Conservation (phyloP, 2,329 filamentous ascomycete genomes). For the Botrytis deweyae region DNA sequence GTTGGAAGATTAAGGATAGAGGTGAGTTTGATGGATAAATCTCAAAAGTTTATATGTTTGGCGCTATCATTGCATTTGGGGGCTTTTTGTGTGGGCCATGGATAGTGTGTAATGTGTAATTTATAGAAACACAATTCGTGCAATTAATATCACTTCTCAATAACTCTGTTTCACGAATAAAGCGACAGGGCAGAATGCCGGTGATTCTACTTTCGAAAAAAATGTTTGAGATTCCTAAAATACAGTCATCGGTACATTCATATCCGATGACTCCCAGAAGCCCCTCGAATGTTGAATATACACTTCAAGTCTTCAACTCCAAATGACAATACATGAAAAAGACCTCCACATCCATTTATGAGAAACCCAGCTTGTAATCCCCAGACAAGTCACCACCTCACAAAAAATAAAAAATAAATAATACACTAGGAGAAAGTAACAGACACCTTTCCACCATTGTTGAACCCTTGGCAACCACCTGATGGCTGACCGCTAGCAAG, state of each 20-base stretch:
- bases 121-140: background rate
- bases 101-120: background rate
- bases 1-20: background rate
- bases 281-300: background rate
- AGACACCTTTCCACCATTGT: slow-evolving; percentile 11
- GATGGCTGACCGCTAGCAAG: background rate
- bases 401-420: background rate
- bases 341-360: background rate
- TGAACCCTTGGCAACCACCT: slow-evolving; percentile 24
- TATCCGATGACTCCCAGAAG: background rate
- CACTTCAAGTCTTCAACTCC: background rate
- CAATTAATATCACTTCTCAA: background rate
- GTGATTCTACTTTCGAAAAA: background rate
- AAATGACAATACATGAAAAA: background rate
- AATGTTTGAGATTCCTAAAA: background rate
- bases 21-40: no score
- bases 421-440: slow-evolving; percentile 13
- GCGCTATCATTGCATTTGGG: background rate
- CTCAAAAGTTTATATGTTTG: background rate
- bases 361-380: background rate
- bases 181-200: background rate
- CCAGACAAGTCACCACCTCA: background rate
- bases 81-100: background rate
- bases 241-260: background rate
- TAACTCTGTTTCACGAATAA: background rate